phyloP scores from a whole-genome alignment of 129 eudicot species.

The Artemisia tridentata region DNA sequence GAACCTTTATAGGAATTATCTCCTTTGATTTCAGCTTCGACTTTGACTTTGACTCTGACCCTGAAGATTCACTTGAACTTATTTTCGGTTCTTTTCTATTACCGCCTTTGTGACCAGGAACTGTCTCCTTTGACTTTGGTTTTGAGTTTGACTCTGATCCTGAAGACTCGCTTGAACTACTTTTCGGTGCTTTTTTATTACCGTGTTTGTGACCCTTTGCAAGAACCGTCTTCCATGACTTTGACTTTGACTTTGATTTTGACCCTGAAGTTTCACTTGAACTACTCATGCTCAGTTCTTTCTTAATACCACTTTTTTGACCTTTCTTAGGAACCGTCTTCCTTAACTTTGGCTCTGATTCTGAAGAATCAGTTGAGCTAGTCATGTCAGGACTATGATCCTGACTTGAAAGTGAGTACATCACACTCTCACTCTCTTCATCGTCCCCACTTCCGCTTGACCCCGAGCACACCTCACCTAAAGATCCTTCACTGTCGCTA shows the following conservation, averaged over 20 bases:
- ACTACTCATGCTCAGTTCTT: neutral
- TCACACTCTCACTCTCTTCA: conserved; percentile 32
- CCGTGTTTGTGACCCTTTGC: too few relatives aligned
- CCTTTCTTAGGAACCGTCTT: neutral
- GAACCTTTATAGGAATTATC: neutral
- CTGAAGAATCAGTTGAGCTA: conserved; percentile 7
- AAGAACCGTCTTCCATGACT: too few relatives aligned
- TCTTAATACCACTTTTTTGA: neutral
- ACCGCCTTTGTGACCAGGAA: neutral
- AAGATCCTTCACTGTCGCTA: conserved; percentile 42
- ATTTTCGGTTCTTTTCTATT: neutral
- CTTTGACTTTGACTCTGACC: neutral
- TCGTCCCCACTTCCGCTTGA: conserved; percentile 25
- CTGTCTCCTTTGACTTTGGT: conserved; percentile 9
- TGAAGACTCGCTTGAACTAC: conserved; percentile 1
- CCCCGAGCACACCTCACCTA: conserved; percentile 24
- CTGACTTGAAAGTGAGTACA: conserved; percentile 30
- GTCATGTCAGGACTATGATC: conserved; percentile 17
- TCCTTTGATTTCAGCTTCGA: conserved; percentile 2
- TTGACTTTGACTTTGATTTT: neutral
- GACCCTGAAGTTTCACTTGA: neutral
- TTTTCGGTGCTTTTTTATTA: too few relatives aligned
- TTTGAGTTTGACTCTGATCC: neutral
- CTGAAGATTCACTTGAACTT: neutral
- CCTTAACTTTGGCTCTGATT: conserved; percentile 17